These are phyloP conservation scores for Citrullus amarus DNA, from an alignment of 306 rosid genomes.

Conservation along the genomic window DNA sequence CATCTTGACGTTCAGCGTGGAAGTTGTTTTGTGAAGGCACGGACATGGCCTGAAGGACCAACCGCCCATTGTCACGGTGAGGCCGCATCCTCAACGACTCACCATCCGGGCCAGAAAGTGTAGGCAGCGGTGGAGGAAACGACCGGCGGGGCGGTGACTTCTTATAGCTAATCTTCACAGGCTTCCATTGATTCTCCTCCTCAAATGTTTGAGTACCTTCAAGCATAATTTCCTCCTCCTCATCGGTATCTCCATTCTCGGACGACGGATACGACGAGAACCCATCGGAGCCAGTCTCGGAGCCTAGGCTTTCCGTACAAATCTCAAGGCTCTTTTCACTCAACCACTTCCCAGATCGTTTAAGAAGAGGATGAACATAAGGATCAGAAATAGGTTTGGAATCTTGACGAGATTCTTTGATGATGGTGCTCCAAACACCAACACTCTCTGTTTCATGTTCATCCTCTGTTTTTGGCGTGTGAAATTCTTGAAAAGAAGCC, in stretches of 20 bases:
- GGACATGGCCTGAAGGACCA: neutral
- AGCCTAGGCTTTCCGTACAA: constrained; percentile 91
- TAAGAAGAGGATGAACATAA: constrained; percentile 74
- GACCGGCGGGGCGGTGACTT: neutral
- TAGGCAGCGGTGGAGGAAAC: constrained; percentile 12
- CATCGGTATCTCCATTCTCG: constrained; percentile 19
- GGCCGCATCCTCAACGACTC: neutral
- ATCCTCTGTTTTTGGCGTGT: constrained; percentile 9
- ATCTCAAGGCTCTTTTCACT: constrained; percentile 63
- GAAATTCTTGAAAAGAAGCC: constrained; percentile 32
- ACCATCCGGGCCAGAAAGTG: neutral
- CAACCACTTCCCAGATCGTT: constrained; percentile 42
- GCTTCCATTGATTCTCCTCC: constrained; percentile 14
- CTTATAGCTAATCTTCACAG: constrained; percentile 12
- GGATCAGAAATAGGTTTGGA: constrained; percentile 32
- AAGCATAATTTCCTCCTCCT: neutral
- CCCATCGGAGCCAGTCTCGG: constrained; percentile 85
- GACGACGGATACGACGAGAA: constrained; percentile 38
- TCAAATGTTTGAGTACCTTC: neutral
- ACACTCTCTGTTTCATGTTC: constrained; percentile 3
- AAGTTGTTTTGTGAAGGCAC: constrained; percentile 5
- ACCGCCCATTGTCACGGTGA: constrained; percentile 11
- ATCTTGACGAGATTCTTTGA: constrained; percentile 20
- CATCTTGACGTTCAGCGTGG: neutral
- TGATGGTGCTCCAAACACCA: constrained; percentile 50